Base-by-base conservation (phyloP, 2,329 filamentous ascomycete species). In the Colletotrichum graminicola region DNA sequence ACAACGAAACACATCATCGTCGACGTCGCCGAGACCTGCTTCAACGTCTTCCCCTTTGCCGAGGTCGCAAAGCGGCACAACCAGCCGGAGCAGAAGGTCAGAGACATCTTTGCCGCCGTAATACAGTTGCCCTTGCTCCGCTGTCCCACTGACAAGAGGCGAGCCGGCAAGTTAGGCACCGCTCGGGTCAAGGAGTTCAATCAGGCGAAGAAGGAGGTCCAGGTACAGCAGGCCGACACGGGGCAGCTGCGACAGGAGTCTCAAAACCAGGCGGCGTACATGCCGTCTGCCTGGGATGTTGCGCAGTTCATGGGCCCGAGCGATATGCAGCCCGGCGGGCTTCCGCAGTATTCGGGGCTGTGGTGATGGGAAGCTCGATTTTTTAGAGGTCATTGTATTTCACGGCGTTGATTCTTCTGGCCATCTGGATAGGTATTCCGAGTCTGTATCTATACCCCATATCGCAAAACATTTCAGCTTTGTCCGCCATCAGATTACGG, bases 11-110 rank as follows among this genome's bases (percentile, higher is more conserved):
- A 79, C 47, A 80, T 85, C 32, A 82, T 86, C 47, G 82, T 86
- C 32, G 85, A 87, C 75, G 82, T 87, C 29, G 84, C 84, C 5
- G 82, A 86, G 75, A 86, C 85, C 0, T 83, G 83, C 54, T 81
- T 85, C 74, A 80, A 81, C 60, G 77, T 77, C 4, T 85, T 86
- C 62, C 85, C 85, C 5, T 86, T 85, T 62, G 80, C 80, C 5
- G 80, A 81, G 41, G 79, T 87, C 5, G 85, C 85, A 2, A 79
- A 80, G 63, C 80, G 84, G 26, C 85, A 87, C 72, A 79, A 80
- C 18, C 77, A 82, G 16, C 73, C 83, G 0, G 78, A 83, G 11
- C 80, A 82, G 47, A 84, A 82, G 72, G 83, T 87, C 11, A 80
- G 80, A 64, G 84, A 86, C 39, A 80, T 84, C 21, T 86, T 86